These are phyloP conservation scores for Fusarium pininemorale DNA, from an alignment of 2,329 filamentous ascomycete genomes.

Conservation along the genomic window DNA sequence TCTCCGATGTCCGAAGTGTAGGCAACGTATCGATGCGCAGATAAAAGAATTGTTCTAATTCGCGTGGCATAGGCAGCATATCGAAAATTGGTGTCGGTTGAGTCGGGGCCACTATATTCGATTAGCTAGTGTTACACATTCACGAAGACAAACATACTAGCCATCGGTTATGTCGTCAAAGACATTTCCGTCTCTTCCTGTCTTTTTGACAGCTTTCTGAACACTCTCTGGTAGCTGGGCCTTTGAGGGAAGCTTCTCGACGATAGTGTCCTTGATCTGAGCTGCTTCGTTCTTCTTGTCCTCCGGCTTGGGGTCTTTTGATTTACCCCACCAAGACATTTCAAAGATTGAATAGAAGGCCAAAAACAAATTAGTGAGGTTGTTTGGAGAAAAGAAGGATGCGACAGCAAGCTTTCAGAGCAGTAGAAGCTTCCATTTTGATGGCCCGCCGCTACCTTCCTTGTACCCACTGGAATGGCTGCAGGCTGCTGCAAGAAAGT, in stretches of 20 bases:
- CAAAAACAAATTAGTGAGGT: neutral
- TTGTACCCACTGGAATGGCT: constrained; percentile 11
- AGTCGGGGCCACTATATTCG: constrained; percentile 63
- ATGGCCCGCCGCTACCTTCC: constrained; percentile 22
- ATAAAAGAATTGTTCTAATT: constrained; percentile 85
- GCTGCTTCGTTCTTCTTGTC: constrained; percentile 39
- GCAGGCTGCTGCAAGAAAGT: constrained; percentile 1
- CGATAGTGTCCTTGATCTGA: constrained; percentile 47
- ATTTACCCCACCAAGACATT: constrained; percentile 57
- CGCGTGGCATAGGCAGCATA: constrained; percentile 94
- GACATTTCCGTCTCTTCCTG: constrained; percentile 73
- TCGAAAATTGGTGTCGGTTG: constrained; percentile 84
- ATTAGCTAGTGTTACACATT: constrained; percentile 17
- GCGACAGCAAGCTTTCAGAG: neutral
- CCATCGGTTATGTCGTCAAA: constrained; percentile 82
- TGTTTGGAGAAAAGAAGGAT: neutral
- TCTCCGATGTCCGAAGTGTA: constrained; percentile 98
- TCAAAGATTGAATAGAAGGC: neutral
- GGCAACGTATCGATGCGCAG: constrained; percentile 93
- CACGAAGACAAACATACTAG: constrained; percentile 65
- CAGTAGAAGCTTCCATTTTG: constrained; percentile 30
- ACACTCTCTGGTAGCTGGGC: constrained; percentile 64
- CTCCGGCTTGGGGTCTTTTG: constrained; percentile 47
- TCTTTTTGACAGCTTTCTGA: constrained; percentile 66
- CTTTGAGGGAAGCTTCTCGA: constrained; percentile 58